A percentile compares a stretch with the other conserved stretches of the same genome.
Conservation (phyloP, 2,329 filamentous ascomycete genomes). For the Ramichloridium luteum region DNA sequence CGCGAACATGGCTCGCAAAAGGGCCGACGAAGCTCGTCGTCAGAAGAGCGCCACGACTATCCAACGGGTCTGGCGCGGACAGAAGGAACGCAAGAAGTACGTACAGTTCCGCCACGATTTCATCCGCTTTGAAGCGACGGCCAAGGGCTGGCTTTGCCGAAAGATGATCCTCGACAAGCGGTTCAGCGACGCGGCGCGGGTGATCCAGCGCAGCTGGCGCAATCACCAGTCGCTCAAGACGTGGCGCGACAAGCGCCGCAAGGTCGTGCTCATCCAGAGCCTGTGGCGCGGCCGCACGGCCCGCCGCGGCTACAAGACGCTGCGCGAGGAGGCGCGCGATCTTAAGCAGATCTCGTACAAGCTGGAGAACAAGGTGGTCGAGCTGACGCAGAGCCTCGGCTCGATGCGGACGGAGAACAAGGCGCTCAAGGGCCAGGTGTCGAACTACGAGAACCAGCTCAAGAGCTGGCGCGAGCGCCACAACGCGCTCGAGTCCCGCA, state of each 20-base stretch:
- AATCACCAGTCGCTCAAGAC: conserved; percentile 62
- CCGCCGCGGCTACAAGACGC: conserved; percentile 71
- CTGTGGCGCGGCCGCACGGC: conserved; percentile 80
- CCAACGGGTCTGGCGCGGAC: conserved; percentile 86
- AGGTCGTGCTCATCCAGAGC: conserved; percentile 81
- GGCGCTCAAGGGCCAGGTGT: conserved; percentile 70
- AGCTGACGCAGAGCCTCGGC: conserved; percentile 86
- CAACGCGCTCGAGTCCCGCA: conserved; percentile 75
- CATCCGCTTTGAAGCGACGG: conserved; percentile 75
- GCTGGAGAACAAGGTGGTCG: conserved; percentile 98
- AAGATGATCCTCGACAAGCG: conserved; percentile 90
- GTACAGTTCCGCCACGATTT: conserved; percentile 67
- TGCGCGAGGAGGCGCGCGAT: conserved; percentile 92
- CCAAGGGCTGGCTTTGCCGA: conserved; percentile 83
- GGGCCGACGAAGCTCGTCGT: conserved; percentile 67
- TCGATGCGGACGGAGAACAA: conserved; percentile 94
- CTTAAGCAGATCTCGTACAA: conserved; percentile 99
- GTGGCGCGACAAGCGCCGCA: conserved; percentile 82
- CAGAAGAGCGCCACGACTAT: conserved; percentile 86
- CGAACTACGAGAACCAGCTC: conserved; percentile 91
- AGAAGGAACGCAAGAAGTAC: conserved; percentile 77
- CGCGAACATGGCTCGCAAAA: conserved; percentile 64
- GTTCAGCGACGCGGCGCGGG: conserved; percentile 76
- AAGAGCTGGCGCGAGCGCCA: conserved; percentile 92
- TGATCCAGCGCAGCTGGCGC: conserved; percentile 86